These are phyloP conservation scores for Alternaria longipes DNA, from an alignment of 2,329 filamentous ascomycete genomes.

Conservation along the genomic window DNA sequence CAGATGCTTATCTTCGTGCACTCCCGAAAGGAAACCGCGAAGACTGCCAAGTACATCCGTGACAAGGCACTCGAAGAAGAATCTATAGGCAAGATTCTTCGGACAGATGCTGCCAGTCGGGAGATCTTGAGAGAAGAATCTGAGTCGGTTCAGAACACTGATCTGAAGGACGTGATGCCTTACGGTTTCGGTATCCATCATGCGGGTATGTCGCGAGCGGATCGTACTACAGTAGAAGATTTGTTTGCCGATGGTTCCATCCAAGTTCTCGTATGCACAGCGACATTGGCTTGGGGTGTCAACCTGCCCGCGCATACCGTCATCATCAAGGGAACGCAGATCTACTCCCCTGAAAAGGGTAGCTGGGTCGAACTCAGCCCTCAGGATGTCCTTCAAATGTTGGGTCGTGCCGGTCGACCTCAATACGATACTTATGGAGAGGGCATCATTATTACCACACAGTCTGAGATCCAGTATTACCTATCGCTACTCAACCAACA, in stretches of 20 bases:
- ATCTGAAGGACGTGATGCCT: slow-evolving; percentile 91
- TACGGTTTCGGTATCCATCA: slow-evolving; percentile 99
- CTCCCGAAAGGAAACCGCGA: slow-evolving; percentile 96
- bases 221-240: slow-evolving; percentile 94
- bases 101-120: slow-evolving; percentile 88
- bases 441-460: slow-evolving; percentile 97
- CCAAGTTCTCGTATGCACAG: slow-evolving; percentile 95
- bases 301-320: slow-evolving; percentile 97
- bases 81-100: slow-evolving; percentile 93
- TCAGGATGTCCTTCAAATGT: slow-evolving; percentile 98
- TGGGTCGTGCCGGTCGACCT: slow-evolving; percentile 93
- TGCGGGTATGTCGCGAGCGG: slow-evolving; percentile 94
- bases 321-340: slow-evolving; percentile 97
- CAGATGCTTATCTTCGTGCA: slow-evolving; percentile 99
- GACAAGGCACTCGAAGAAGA: slow-evolving; percentile 98
- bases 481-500: slow-evolving; percentile 96
- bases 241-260: slow-evolving; percentile 91
- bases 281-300: slow-evolving; percentile 98
- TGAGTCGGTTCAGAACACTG: slow-evolving; percentile 80
- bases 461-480: slow-evolving; percentile 95
- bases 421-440: slow-evolving; percentile 98
- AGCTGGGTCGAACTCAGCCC: slow-evolving; percentile 98
- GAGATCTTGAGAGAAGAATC: slow-evolving; percentile 89
- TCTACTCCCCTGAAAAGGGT: slow-evolving; percentile 98
- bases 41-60: slow-evolving; percentile 93